Evolutionary conservation across 2,329 filamentous ascomycete genomes (phyloP), one percentile per base, ranked within the genome.

Genomic region (Fusarium xylarioides): DNA sequence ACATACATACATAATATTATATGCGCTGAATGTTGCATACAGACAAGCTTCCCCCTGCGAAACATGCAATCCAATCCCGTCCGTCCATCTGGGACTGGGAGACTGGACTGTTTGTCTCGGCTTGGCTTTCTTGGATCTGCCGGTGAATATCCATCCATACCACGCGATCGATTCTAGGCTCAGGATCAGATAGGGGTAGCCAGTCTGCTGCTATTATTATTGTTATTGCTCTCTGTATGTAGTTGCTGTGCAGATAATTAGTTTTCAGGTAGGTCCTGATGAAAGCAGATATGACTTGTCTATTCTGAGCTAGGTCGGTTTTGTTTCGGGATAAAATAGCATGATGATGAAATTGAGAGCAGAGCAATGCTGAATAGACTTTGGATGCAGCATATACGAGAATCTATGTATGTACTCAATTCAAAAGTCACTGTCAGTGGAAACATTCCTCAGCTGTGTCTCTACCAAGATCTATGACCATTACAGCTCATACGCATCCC

Each of bases 41-140:
- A 59, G 42, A 52, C 63, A 66, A 50, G 62, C 64, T 28, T 43
- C 43, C 37, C 66, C 63, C 40, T 32, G 37, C 37, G 50, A 60
- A 68, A 52, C 54, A 60, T 52, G 49, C 56, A 49, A 35, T 57
- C 55, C 70, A 55, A 64, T 72, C 56, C 60, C 55, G 67, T 59
- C 56, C 68, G 11, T 47, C 54, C 26, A 28, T 28, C 26, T 46
- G 44, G 44, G 44, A 46, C 26, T 47, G 40, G 40, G 30, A 35
- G 40, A 49, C 54, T 57, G 40, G 30, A 35, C 54, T 57, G n/a
- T 21, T n/a, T 47, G 38, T 44, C n/a, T 57, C 23, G 30, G 30
- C 40, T 47, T 57, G 54, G 40, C 40, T 47, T 28, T 35, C 64
- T 70, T 73, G 70, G 65, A 66, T 70, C 69, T 73, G 49, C 63